phyloP scores from a whole-genome alignment of 164 flowering plant species.

The Nymphaea colorata region DNA sequence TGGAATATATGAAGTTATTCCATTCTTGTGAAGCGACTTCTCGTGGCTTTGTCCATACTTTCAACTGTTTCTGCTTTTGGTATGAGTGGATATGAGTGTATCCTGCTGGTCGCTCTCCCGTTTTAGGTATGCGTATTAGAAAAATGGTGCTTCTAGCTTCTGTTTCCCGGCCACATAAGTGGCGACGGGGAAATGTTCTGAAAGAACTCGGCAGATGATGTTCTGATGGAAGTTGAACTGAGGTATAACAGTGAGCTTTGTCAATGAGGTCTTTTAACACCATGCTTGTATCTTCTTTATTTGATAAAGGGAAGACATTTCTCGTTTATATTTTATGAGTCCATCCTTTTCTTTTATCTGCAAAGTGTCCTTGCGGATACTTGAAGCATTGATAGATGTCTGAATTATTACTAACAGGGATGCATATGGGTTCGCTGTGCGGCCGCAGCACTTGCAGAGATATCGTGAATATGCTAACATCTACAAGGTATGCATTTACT shows the following conservation, averaged over 20 bases:
- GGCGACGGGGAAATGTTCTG: neutral
- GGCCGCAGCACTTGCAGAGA: conserved; percentile 81
- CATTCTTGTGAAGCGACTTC: neutral
- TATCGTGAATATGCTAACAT: conserved; percentile 63
- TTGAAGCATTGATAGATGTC: neutral
- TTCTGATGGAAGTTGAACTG: neutral
- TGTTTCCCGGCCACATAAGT: neutral
- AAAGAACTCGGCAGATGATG: neutral
- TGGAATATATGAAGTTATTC: neutral
- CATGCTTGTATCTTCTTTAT: neutral
- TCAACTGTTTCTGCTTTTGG: neutral
- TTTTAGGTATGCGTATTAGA: neutral
- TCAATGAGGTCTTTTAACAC: neutral
- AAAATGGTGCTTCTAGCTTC: neutral
- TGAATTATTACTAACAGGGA: conserved; percentile 18
- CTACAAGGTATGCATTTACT: conserved; percentile 27
- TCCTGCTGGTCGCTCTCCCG: neutral
- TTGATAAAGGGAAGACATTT: neutral
- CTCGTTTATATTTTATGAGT: neutral
- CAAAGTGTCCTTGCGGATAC: neutral
- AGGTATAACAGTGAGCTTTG: neutral
- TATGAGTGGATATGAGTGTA: neutral
- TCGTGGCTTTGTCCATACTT: neutral
- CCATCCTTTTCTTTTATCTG: neutral
- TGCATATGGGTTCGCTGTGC: conserved; percentile 85